Conservation (phyloP, 495 filamentous ascomycete species). For the Penicillium angulare region DNA sequence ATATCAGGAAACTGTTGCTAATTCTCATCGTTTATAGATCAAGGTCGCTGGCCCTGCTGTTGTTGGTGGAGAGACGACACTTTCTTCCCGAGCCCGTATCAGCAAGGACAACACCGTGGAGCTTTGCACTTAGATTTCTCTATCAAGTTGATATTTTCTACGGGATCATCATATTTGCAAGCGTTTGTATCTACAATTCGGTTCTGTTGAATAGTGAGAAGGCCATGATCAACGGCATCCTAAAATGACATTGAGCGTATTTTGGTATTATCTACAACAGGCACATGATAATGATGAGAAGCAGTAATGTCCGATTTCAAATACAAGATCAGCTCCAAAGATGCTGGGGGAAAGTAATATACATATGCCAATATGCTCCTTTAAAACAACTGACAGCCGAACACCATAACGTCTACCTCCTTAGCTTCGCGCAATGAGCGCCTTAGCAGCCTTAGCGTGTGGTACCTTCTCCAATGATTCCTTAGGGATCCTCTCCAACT, state of each 20-base stretch:
- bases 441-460: slow-evolving; percentile 4
- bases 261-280: neutral
- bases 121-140: slow-evolving; percentile 12
- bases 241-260: neutral
- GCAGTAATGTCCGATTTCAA: slow-evolving; percentile 13
- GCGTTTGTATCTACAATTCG: neutral
- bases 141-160: neutral
- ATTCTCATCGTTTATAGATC: slow-evolving; percentile 26
- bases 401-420: neutral
- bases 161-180: neutral
- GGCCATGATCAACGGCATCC: neutral
- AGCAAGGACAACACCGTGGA: slow-evolving; percentile 43
- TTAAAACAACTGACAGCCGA: neutral
- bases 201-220: neutral
- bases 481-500: slow-evolving; percentile 1
- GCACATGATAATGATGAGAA: neutral
- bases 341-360: slow-evolving; percentile 25
- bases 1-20: neutral
- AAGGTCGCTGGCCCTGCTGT: slow-evolving; percentile 42
- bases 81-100: slow-evolving; percentile 34
- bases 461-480: neutral
- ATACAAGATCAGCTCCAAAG: slow-evolving; percentile 23
- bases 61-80: slow-evolving; percentile 27
- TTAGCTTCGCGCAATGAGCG: neutral
- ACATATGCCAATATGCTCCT: slow-evolving; percentile 14